Conservation (phyloP, 371 early-diverging fungal species). For the Mucor piriformis region DNA sequence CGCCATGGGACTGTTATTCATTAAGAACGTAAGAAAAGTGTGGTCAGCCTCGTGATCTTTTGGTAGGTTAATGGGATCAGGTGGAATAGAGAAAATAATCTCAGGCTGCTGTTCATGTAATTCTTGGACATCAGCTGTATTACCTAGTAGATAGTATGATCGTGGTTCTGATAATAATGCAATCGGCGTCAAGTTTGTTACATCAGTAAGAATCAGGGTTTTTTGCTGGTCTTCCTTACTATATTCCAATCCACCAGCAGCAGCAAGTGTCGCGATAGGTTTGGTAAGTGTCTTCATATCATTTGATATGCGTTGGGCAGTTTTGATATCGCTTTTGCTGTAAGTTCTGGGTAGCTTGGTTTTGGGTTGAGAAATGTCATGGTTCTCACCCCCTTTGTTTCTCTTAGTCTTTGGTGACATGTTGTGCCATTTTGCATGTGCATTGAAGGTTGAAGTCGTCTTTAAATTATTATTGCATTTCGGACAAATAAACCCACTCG, state of each 20-base stretch:
- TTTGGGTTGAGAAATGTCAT: too few relatives aligned
- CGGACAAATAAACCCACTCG: too few relatives aligned
- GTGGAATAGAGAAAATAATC: slow-evolving; percentile 22
- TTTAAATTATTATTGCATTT: too few relatives aligned
- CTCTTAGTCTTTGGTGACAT: too few relatives aligned
- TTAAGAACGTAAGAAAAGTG: too few relatives aligned
- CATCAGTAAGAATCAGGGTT: slow-evolving; percentile 11
- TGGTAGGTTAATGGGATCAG: too few relatives aligned
- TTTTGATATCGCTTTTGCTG: slow-evolving; percentile 17
- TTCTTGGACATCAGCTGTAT: slow-evolving; percentile 11
- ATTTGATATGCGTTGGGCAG: slow-evolving; percentile 11
- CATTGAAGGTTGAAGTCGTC: too few relatives aligned
- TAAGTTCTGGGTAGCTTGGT: too few relatives aligned
- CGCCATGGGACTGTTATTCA: too few relatives aligned
- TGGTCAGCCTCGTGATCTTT: too few relatives aligned
- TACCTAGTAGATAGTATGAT: slow-evolving; percentile 20
- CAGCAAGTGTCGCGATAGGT: slow-evolving; percentile 19
- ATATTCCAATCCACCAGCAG: slow-evolving; percentile 20
- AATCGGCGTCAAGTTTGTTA: slow-evolving; percentile 18
- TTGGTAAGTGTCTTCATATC: slow-evolving; percentile 19
- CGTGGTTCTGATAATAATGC: slow-evolving; percentile 12
- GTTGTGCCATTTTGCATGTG: too few relatives aligned
- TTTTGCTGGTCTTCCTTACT: slow-evolving; percentile 22
- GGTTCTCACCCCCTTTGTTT: too few relatives aligned
- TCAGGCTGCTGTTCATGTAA: slow-evolving; percentile 16